phyloP scores from a whole-genome alignment of 495 filamentous ascomycete species.

The Lichenothelia convexa region DNA sequence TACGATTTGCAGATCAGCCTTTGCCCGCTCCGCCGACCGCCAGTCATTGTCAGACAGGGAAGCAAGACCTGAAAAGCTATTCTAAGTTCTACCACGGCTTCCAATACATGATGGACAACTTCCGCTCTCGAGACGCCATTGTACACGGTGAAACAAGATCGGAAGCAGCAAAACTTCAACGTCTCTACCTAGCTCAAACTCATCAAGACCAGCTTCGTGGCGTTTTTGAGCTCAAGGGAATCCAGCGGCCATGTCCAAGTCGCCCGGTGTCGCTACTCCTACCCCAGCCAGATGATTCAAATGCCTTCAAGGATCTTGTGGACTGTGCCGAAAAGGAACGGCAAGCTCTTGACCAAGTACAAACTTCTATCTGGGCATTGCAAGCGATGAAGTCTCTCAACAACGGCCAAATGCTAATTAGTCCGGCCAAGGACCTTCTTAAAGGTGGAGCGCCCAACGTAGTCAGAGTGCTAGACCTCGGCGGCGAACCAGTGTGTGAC shows the following conservation, averaged over 20 bases:
- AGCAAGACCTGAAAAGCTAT: constrained; percentile 29
- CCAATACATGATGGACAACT: constrained; percentile 42
- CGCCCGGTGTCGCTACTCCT: constrained; percentile 20
- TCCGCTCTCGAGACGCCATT: constrained; percentile 51
- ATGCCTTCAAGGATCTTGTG: constrained; percentile 41
- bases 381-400: constrained; percentile 59
- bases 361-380: constrained; percentile 60
- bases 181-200: constrained; percentile 29
- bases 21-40: no score
- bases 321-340: constrained; percentile 48
- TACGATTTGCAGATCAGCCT: constrained; percentile 60
- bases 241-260: constrained; percentile 28
- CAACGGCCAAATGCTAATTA: constrained; percentile 62
- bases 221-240: constrained; percentile 47
- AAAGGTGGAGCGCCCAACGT: constrained; percentile 15
- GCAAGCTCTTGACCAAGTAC: constrained; percentile 58
- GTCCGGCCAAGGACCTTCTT: constrained; percentile 28
- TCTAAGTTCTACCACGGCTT: constrained; percentile 88
- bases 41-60: no score
- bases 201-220: constrained; percentile 49
- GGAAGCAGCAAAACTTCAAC: constrained; percentile 71
- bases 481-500: constrained; percentile 66
- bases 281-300: constrained; percentile 14
- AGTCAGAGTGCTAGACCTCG: constrained; percentile 69
- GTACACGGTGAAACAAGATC: constrained; percentile 68